Conservation (phyloP, 805 yeast species). For the Wickerhamia fluorescens region DNA sequence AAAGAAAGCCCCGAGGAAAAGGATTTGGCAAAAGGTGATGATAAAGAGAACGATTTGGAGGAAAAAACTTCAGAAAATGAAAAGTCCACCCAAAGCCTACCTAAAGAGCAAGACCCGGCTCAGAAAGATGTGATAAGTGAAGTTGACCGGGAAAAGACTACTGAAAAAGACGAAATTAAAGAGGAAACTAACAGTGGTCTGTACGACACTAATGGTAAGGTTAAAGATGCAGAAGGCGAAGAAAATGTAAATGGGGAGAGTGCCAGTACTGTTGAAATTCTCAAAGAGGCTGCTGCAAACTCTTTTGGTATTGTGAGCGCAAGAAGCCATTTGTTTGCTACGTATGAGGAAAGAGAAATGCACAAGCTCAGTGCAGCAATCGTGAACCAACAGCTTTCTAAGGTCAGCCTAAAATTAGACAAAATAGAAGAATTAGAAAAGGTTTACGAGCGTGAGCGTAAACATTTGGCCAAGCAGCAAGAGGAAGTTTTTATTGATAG, state of each 20-base stretch:
- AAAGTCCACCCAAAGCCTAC: slow-evolving; percentile 1
- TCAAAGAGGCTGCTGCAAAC: slow-evolving; percentile 58
- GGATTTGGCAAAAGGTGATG: not conserved
- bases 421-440: slow-evolving; percentile 57
- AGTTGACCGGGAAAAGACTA: slow-evolving; percentile 12
- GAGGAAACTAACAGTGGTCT: slow-evolving; percentile 7
- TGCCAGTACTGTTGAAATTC: slow-evolving; percentile 9
- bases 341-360: slow-evolving; percentile 75
- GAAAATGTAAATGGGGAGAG: slow-evolving; percentile 2
- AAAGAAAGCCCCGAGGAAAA: slow-evolving; percentile 1
- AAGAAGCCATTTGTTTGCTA: slow-evolving; percentile 71
- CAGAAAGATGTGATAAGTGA: too few species aligned
- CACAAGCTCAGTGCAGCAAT: slow-evolving; percentile 49
- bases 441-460: slow-evolving; percentile 58
- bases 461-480: slow-evolving; percentile 52
- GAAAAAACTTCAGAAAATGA: slow-evolving; percentile 2
- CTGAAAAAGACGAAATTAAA: slow-evolving; percentile 8
- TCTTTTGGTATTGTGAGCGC: slow-evolving; percentile 75
- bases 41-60: slow-evolving; percentile 2
- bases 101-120: slow-evolving; percentile 2
- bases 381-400: slow-evolving; percentile 54
- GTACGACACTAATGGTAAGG: slow-evolving; percentile 5
- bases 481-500: slow-evolving; percentile 63
- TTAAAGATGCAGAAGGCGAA: slow-evolving; percentile 5
- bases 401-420: slow-evolving; percentile 56